phyloP scores from a whole-genome alignment of 2,329 filamentous ascomycete species.

The Fusarium avenaceum region DNA sequence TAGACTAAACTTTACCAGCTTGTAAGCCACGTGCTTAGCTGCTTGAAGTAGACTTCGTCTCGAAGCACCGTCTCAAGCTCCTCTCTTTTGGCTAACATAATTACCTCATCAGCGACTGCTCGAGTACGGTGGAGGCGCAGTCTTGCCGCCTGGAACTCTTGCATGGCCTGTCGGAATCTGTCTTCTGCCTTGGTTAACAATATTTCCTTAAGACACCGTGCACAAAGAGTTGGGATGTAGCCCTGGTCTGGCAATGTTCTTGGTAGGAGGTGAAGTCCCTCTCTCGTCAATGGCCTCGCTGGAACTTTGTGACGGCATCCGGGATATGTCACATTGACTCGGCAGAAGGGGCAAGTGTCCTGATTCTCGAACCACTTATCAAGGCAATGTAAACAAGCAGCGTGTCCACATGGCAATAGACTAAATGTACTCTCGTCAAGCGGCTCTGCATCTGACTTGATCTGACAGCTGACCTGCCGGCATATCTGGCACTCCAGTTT shows the following conservation, averaged over 20 bases:
- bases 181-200: constrained; percentile 21
- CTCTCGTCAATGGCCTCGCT: constrained; percentile 46
- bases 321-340: constrained; percentile 46
- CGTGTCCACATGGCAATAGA: constrained; percentile 56
- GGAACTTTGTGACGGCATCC: constrained; percentile 51
- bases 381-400: constrained; percentile 51
- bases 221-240: constrained; percentile 46
- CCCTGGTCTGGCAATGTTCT: constrained; percentile 52
- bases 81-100: constrained; percentile 33
- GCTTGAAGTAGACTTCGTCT: constrained; percentile 42
- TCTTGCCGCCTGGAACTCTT: constrained; percentile 33
- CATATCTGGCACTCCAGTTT: constrained; percentile 49
- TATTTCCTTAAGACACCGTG: constrained; percentile 29
- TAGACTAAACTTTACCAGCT: constrained; percentile 39
- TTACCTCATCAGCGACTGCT: constrained; percentile 30
- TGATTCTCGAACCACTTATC: constrained; percentile 45
- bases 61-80: constrained; percentile 42
- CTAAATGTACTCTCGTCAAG: constrained; percentile 40
- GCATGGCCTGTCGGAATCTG: constrained; percentile 27
- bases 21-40: constrained; percentile 44
- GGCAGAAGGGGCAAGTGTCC: constrained; percentile 55
- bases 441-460: constrained; percentile 35
- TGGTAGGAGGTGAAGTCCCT: constrained; percentile 53
- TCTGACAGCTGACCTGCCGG: constrained; percentile 33
- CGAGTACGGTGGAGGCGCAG: constrained; percentile 24